Conservation (phyloP, 179 eudicot species). For the Beta corolliflora region DNA sequence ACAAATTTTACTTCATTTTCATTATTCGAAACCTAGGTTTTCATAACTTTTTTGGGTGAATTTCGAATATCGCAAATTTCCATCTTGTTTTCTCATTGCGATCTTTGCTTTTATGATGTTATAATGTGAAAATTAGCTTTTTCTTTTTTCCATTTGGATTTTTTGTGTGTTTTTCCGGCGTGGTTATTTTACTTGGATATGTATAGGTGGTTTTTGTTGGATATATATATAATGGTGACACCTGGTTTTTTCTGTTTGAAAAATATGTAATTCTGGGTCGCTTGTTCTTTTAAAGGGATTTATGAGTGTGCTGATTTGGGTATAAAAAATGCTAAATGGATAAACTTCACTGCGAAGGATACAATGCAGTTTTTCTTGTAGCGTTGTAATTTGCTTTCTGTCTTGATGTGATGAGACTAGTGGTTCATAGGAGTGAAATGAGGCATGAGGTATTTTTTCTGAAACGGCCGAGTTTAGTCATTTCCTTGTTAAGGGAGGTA, state of each 20-base stretch:
- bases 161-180: not conserved
- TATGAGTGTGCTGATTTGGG: not conserved
- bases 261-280: not conserved
- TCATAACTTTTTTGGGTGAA: too few relatives aligned
- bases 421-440: not conserved
- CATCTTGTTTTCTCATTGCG: too few relatives aligned
- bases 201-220: not conserved
- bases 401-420: not conserved
- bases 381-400: not conserved
- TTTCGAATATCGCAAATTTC: too few relatives aligned
- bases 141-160: too few relatives aligned
- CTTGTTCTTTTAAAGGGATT: not conserved
- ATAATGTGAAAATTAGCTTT: too few relatives aligned
- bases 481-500: not conserved
- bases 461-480: not conserved
- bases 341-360: not conserved
- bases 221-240: not conserved
- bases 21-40: not conserved
- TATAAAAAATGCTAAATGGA: not conserved
- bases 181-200: not conserved
- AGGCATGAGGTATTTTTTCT: not conserved
- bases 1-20: not conserved
- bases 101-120: too few relatives aligned
- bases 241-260: not conserved
- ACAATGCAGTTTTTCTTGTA: not conserved